A percentile compares a stretch with the other conserved stretches of the same genome.
Evolutionary conservation across 139 green algal genomes (phyloP).

Genomic region (Chlamydomonas urium): DNA sequence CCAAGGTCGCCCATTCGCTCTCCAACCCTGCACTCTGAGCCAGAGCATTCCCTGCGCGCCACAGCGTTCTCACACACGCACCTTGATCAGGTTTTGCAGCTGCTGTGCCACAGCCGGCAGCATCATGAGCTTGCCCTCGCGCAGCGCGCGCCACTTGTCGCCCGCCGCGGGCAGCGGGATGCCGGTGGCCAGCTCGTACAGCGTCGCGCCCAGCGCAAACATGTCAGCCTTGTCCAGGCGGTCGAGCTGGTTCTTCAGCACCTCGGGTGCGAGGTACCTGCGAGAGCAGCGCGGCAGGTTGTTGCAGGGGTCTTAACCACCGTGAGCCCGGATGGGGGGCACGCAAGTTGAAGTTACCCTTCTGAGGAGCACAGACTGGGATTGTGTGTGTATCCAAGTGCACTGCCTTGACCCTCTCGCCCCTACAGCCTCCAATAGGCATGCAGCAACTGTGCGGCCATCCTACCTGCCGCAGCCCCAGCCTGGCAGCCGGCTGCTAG

Average conservation of each 20-base stretch:
- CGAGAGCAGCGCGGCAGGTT: slow-evolving; percentile 4
- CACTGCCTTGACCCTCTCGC: too few relatives aligned
- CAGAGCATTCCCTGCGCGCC: background rate
- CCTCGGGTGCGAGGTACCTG: slow-evolving; percentile 83
- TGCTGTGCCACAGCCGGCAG: slow-evolving; percentile 41
- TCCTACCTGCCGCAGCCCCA: too few relatives aligned
- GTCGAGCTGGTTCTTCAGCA: slow-evolving; percentile 59
- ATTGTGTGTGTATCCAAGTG: too few relatives aligned
- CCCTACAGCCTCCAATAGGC: too few relatives aligned
- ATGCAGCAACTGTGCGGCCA: too few relatives aligned
- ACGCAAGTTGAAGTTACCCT: too few relatives aligned
- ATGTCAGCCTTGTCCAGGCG: slow-evolving; percentile 84
- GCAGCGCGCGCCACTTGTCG: slow-evolving; percentile 49
- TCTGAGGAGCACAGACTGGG: too few relatives aligned
- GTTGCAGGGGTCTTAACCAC: too few relatives aligned
- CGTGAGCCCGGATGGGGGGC: too few relatives aligned
- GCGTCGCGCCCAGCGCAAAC: slow-evolving; percentile 78
- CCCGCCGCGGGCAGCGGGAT: slow-evolving; percentile 47
- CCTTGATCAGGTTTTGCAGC: slow-evolving; percentile 57
- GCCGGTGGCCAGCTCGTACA: slow-evolving; percentile 75
- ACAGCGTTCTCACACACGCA: slow-evolving; percentile 1
- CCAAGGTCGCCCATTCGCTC: background rate
- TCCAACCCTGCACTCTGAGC: background rate
- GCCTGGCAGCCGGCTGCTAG: too few relatives aligned
- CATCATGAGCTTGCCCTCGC: slow-evolving; percentile 55